A percentile compares a stretch with the other conserved stretches of the same genome.
phyloP scores from a whole-genome alignment of 495 filamentous ascomycete species.

The Xanthoparmelia taractica region DNA sequence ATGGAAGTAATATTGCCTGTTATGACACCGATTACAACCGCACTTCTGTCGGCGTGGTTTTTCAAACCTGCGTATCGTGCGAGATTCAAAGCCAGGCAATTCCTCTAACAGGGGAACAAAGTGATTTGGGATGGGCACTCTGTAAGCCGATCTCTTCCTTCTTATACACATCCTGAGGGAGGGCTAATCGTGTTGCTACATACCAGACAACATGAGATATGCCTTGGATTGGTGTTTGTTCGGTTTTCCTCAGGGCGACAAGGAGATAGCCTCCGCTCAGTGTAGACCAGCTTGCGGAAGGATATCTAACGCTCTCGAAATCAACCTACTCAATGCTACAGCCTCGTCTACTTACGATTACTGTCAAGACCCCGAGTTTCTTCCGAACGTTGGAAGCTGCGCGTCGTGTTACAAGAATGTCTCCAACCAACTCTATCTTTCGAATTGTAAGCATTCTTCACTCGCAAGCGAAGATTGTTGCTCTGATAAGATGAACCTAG shows the following conservation, averaged over 20 bases:
- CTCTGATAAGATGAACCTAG: conserved; percentile 26
- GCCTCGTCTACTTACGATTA: conserved; percentile 28
- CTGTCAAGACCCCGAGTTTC: conserved; percentile 31
- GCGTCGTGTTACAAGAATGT: conserved; percentile 42
- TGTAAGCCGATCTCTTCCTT: conserved; percentile 37
- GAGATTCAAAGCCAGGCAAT: conserved; percentile 47
- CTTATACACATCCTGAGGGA: neutral
- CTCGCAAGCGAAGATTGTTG: neutral
- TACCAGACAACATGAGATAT: conserved; percentile 44
- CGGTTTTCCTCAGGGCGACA: conserved; percentile 30
- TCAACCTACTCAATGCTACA: conserved; percentile 23
- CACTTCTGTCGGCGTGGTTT: conserved; percentile 40
- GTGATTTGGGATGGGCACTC: conserved; percentile 53
- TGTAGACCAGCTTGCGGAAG: conserved; percentile 39
- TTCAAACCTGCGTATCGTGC: conserved; percentile 53
- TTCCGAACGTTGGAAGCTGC: conserved; percentile 36
- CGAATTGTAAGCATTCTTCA: conserved; percentile 40
- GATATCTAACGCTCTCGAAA: conserved; percentile 33
- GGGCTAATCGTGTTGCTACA: neutral
- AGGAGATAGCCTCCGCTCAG: conserved; percentile 36
- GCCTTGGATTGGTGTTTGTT: conserved; percentile 41
- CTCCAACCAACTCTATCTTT: conserved; percentile 37
- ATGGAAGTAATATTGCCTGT: conserved; percentile 47
- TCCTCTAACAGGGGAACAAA: conserved; percentile 40
- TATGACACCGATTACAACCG: conserved; percentile 42